Evolutionary conservation across 768 basidiomycete species (phyloP).

Genomic region (Hysterangium stoloniferum): DNA sequence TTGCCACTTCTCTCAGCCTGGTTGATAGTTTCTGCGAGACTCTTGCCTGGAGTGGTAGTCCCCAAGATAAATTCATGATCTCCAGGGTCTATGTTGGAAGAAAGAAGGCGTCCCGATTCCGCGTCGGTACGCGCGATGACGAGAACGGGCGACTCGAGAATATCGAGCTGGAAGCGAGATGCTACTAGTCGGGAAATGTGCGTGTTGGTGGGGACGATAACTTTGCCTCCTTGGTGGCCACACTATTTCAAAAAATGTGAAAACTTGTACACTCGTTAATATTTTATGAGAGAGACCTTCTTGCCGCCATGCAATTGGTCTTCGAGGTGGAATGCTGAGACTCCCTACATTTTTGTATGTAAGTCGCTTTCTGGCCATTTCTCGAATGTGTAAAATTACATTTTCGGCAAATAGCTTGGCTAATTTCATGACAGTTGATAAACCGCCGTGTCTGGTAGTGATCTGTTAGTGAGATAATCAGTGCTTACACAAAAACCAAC

Average conservation of each 20-base stretch:
- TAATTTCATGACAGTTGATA: slow-evolving; percentile 92
- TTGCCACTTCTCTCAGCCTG: slow-evolving; percentile 59
- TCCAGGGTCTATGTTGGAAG: slow-evolving; percentile 70
- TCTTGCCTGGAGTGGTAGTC: slow-evolving; percentile 26
- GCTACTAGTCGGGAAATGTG: slow-evolving; percentile 81
- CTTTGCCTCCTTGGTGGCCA: slow-evolving; percentile 86
- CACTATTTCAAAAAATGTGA: too few species aligned
- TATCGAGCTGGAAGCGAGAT: slow-evolving; percentile 84
- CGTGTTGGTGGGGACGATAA: slow-evolving; percentile 83
- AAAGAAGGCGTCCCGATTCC: slow-evolving; percentile 77
- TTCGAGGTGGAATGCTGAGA: slow-evolving; percentile 85
- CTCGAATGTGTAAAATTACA: slow-evolving; percentile 32
- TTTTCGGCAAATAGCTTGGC: slow-evolving; percentile 93
- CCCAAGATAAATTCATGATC: slow-evolving; percentile 58
- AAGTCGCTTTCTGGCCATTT: too few species aligned
- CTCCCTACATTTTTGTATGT: too few species aligned
- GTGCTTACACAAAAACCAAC: slow-evolving; percentile 12
- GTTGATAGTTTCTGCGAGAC: slow-evolving; percentile 64
- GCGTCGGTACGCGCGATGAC: slow-evolving; percentile 90
- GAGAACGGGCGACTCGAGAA: slow-evolving; percentile 82
- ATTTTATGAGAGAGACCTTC: slow-evolving; percentile 46
- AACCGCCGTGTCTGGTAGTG: slow-evolving; percentile 77
- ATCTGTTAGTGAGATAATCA: too few species aligned
- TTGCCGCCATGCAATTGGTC: slow-evolving; percentile 94
- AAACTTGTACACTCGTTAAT: too few species aligned